These are phyloP conservation scores for Globisporangium yorkense DNA, from an alignment of 352 stramenopile genomes.

Conservation along the genomic window DNA sequence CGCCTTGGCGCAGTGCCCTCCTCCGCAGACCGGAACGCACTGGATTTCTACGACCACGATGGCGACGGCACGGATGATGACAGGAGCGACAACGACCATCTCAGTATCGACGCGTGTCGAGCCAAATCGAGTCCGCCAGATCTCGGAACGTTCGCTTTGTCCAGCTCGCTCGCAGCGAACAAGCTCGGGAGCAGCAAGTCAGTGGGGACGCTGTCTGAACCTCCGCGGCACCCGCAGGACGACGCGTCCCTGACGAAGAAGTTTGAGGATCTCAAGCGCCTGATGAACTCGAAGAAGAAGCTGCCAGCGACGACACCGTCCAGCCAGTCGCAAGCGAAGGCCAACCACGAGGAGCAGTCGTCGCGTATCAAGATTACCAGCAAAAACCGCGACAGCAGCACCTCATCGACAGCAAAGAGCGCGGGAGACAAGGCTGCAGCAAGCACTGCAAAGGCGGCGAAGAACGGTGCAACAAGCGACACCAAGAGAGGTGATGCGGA, in stretches of 20 bases:
- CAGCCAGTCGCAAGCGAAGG: neutral
- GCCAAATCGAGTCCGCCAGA: slow-evolving; percentile 12
- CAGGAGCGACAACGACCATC: slow-evolving; percentile 12
- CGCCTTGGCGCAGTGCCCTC: slow-evolving; percentile 36
- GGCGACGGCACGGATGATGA: slow-evolving; percentile 19
- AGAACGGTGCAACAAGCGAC: neutral
- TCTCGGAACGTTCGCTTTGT: slow-evolving; percentile 6
- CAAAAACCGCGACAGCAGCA: neutral
- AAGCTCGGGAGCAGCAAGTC: slow-evolving; percentile 18
- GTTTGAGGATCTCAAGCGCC: slow-evolving; percentile 55
- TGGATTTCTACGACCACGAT: slow-evolving; percentile 49
- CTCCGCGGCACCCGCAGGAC: neutral
- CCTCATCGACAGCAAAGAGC: neutral
- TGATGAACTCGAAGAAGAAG: slow-evolving; percentile 43
- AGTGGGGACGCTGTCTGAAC: slow-evolving; percentile 5
- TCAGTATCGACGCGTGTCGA: neutral
- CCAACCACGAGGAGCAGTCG: neutral
- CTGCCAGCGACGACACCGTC: neutral
- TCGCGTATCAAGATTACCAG: neutral
- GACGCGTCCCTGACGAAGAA: slow-evolving; percentile 41
- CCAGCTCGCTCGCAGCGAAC: neutral
- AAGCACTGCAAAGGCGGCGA: neutral
- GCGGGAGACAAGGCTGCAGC: neutral
- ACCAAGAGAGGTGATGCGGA: neutral
- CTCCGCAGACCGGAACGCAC: slow-evolving; percentile 39